Evolutionary conservation across 148 eudicot genomes (phyloP), one percentile per base, ranked within the genome.

Genomic region (Chenopodium berlandieri): DNA sequence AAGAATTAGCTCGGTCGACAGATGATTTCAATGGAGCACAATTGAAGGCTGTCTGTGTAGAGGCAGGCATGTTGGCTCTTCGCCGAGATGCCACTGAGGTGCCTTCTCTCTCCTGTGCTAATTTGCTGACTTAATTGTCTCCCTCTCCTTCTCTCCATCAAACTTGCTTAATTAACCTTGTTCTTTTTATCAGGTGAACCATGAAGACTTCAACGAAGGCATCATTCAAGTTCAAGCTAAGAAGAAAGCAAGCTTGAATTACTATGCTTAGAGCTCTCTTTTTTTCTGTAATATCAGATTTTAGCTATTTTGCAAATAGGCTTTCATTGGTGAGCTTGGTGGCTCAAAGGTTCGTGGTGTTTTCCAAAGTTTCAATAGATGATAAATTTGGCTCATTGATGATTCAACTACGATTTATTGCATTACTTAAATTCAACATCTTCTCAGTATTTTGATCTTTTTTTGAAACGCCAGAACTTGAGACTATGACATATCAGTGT

Each of bases 71-170:
- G 99, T 86, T 96, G 58, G 99, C 99, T 63, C 95, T 96, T 47
- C 92, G 99, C 2, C 94, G 99, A 54, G 98, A 96, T 90, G 99
- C 98, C 75, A 96, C 99, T 13, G 98, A 96, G 97, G 98, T 94
- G 75, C 50, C 4, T 44, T 76, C 46, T 40, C 4, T 37, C 34
- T 25, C 76, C 16, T 0, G 6, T 14, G 13, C 75, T 37, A 4
- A 8, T 31, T 14, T 79, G 16, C 34, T 9, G 3, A 12, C 5
- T 11, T 25, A 40, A 40, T 7, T 25, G 14, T 20, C 48, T 47
- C 44, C 54, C 1, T 72, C 37, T 34, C 37, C 4, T 34, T 34
- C 37, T 34, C 37, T 34, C 37, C 4, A 34, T 34, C 7, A 25
- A 31, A 30, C 13, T 4, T 58, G 56, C 19, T 60, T 6, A 46